Percentiles rank a stretch among this genome's conserved stretches.
These are phyloP conservation scores for Rhynchosporium agropyri DNA, from an alignment of 2,329 filamentous ascomycete species.

Conservation along the genomic window DNA sequence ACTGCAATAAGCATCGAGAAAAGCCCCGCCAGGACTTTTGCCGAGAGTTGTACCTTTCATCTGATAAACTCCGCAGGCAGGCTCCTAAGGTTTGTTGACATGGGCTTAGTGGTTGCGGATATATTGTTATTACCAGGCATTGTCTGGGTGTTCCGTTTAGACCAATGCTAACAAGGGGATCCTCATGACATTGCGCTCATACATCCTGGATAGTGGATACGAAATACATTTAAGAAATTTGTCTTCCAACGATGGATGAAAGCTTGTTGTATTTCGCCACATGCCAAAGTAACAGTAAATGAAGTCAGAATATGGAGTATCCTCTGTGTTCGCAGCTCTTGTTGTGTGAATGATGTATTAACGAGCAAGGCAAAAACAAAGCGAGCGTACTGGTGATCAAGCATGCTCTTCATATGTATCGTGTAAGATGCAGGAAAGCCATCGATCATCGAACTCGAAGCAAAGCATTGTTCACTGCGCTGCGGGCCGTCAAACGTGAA, in stretches of 20 bases:
- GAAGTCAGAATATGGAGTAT: too few relatives aligned
- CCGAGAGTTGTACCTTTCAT: neutral
- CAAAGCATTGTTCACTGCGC: too few relatives aligned
- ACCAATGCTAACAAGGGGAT: neutral
- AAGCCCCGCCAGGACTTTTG: neutral
- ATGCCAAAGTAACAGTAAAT: too few relatives aligned
- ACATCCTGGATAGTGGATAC: neutral
- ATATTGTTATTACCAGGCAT: constrained; percentile 3
- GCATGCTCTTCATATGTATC: too few relatives aligned
- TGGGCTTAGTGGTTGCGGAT: constrained; percentile 2
- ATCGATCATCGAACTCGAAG: too few relatives aligned
- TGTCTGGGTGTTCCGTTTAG: neutral
- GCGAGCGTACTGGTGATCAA: too few relatives aligned
- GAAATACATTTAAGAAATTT: too few relatives aligned
- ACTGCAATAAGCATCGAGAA: neutral
- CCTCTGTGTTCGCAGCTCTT: too few relatives aligned
- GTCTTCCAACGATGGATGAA: neutral
- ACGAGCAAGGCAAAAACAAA: too few relatives aligned
- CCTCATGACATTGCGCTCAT: neutral
- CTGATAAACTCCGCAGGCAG: neutral
- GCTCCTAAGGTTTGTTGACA: neutral
- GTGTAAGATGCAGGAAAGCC: too few relatives aligned
- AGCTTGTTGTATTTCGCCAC: neutral
- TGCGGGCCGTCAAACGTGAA: too few relatives aligned
- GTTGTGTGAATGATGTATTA: too few relatives aligned